Percentiles rank a stretch among this genome's conserved stretches.
phyloP scores from a whole-genome alignment of 345 rosid genomes.

The Hibiscus syriacus region DNA sequence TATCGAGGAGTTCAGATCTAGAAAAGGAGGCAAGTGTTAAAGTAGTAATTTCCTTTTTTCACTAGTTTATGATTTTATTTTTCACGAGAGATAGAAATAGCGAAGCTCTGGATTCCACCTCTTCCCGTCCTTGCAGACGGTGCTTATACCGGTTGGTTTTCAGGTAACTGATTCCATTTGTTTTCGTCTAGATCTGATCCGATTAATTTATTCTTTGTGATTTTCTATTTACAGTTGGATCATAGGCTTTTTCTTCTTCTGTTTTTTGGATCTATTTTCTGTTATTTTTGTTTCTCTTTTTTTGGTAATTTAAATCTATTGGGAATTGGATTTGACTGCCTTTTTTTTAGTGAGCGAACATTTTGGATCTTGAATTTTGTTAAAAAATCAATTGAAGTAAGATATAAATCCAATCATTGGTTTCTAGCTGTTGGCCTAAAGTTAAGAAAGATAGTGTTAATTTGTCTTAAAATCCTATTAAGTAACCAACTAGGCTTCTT shows the following conservation, averaged over 20 bases:
- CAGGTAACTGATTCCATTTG: conserved; percentile 32
- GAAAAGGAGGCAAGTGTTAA: background rate
- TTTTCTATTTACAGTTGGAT: background rate
- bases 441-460: too few species aligned
- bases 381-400: too few species aligned
- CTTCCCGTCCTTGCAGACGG: conserved; percentile 79
- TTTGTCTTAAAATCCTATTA: too few species aligned
- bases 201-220: background rate
- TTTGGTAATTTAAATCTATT: background rate
- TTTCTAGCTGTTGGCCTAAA: too few species aligned
- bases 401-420: too few species aligned
- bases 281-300: background rate
- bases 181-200: background rate
- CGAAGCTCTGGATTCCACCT: conserved; percentile 61
- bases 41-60: background rate
- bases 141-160: conserved; percentile 64
- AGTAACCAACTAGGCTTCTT: too few species aligned
- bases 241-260: background rate
- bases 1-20: background rate
- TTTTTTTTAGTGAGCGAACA: too few species aligned
- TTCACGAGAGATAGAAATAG: conserved; percentile 7
- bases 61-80: background rate
- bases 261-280: background rate
- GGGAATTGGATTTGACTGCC: too few species aligned
- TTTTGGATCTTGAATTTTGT: too few species aligned